Percentiles rank a stretch among this genome's conserved stretches.
Conservation (phyloP, 2,329 filamentous ascomycete genomes). For the Daldinia sp. region DNA sequence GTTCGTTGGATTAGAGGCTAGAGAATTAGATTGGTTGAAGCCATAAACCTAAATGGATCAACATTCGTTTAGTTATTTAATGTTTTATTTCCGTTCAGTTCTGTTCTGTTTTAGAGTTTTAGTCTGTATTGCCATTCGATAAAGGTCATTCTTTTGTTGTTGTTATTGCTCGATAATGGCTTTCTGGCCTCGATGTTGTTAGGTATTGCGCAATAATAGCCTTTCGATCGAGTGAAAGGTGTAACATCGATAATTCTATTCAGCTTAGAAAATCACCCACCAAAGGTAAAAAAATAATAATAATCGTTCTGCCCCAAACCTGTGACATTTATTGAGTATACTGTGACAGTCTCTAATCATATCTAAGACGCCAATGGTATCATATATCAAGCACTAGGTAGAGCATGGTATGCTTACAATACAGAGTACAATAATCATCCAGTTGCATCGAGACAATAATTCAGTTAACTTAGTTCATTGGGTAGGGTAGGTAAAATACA, state of each 20-base stretch:
- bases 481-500: slow-evolving; percentile 40
- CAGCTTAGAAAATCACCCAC: no score
- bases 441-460: background rate
- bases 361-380: background rate
- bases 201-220: background rate
- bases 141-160: background rate
- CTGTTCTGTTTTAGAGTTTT: background rate
- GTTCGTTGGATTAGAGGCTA: no score
- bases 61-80: background rate
- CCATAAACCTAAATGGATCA: background rate
- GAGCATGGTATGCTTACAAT: background rate
- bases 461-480: slow-evolving; percentile 34
- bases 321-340: background rate
- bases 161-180: background rate
- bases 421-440: background rate
- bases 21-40: background rate
- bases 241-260: no score
- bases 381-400: no score
- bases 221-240: no score
- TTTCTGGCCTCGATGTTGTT: background rate
- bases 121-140: background rate
- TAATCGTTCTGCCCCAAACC: no score
- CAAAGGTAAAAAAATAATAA: background rate
- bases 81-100: background rate
- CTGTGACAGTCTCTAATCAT: background rate